Base-by-base conservation (phyloP, 176 grass and related monocot species). In the Pontederia crassipes region DNA sequence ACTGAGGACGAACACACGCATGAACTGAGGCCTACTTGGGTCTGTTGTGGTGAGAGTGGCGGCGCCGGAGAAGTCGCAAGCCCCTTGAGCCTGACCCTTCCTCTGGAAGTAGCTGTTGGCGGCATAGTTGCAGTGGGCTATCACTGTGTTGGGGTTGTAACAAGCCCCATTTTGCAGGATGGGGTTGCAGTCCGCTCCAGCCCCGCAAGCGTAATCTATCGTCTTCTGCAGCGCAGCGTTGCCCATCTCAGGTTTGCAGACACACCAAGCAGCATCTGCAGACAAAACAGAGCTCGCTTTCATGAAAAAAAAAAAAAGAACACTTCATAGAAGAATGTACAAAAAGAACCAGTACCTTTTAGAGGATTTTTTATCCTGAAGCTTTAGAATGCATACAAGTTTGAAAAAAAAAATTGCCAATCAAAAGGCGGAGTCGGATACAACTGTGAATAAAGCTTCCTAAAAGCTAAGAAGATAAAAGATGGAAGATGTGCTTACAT, bases 71-170 rank as follows among this genome's bases (percentile, higher is more conserved):
- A 95, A 95, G 76, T 74, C 53, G 67, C 89, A 95, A 35, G 85
- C 81, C 16, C 66, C 69, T 3, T 75, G 24, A 72, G 74, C 49
- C 67, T 89, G 89, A 35, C 68, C 83, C 52, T 77, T 89, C 45
- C 73, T 75, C 79, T 95, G 85, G 81, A 72, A 95, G 80, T 73
- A 95, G 79, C 85, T 89, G 77, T 95, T 95, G 69, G 78, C 89
- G 64, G 89, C 85, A 77, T 95, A 95, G 54, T 72, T 82, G 82
- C 89, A 89, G 76, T 95, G 89, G 1, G 73, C 60, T 74, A 59
- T 80, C 75, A 89, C 89, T 64, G 54, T 89, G 74, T 95, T 78
- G 52, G 85, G 85, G 2, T 29, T 54, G 77, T 72, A 95, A 72
- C 82, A 95, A 70, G 61, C 24, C 48, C 85, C 89, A 67, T 0